Evolutionary conservation across 1,139 yeast species (phyloP), one percentile per base, ranked within the genome.

Genomic region (Casaregolazyma suthepensis): DNA sequence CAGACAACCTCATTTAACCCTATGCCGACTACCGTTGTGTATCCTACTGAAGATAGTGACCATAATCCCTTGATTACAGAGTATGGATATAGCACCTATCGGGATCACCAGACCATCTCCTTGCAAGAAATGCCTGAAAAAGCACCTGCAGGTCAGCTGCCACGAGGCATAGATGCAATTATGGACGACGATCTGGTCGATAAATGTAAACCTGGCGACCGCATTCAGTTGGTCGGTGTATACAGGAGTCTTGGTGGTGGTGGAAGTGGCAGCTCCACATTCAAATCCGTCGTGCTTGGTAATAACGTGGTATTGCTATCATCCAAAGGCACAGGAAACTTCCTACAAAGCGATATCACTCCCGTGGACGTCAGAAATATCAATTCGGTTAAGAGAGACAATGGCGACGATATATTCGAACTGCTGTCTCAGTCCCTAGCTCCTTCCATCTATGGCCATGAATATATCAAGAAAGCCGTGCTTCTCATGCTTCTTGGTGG

Each of bases 121-220:
- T 86, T 93, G 42, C 99, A 93, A 71, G 99, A 93, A 73, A 88
- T 94, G 93, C 99, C 99, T 0, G 99, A 93, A 72, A 80, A 86
- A 61, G 97, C 99, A 0, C 99, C 99, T 17, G 96, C 98, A 1
- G 99, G 99, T 56, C 99, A 93, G 71, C 76, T 93, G 59, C 99
- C 99, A 44, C 78, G 99, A 61, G 85, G 96, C 1, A 81, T 93
- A 43, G 99, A 93, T 66, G 87, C 93, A 42, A 80, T 93, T 20
- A 75, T 94, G 66, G 97, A 93, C 68, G 98, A 91, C 65, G 99
- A 93, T 68, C 76, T 93, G 60, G 99, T 93, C 1, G 99, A 93
- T 66, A 73, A 75, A 54, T 87, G 90, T 48, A 93, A 93, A 69
- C 98, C 99, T 0, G 99, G 99, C 66, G 99, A 93, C 67, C 82